These are phyloP conservation scores for Lactarius indigo DNA, from an alignment of 768 basidiomycete species.

Conservation along the genomic window DNA sequence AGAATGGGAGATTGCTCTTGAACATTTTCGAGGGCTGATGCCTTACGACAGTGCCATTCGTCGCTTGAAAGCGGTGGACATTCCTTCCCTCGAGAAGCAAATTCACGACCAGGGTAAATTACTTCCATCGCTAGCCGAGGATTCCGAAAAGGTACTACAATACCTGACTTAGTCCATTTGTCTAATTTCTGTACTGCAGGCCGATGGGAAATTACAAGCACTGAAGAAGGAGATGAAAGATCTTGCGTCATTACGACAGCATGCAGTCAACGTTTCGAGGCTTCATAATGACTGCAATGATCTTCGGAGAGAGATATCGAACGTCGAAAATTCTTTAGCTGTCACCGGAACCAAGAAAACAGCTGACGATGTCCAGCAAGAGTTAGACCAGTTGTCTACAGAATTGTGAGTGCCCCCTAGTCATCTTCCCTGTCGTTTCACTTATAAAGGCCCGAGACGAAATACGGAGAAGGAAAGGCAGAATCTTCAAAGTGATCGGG, in stretches of 20 bases:
- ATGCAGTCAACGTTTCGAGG: constrained; percentile 54
- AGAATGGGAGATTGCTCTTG: constrained; percentile 59
- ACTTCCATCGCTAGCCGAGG: constrained; percentile 47
- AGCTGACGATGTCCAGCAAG: constrained; percentile 77
- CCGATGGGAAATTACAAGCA: constrained; percentile 46
- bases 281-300: constrained; percentile 56
- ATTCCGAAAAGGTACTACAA: constrained; percentile 59
- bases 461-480: constrained; percentile 61
- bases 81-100: constrained; percentile 61
- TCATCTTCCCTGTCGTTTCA: not conserved
- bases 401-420: constrained; percentile 55
- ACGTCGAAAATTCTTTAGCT: constrained; percentile 66
- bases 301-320: constrained; percentile 56
- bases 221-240: constrained; percentile 61
- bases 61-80: constrained; percentile 55
- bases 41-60: constrained; percentile 53
- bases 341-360: constrained; percentile 77
- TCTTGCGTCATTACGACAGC: constrained; percentile 54
- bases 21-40: constrained; percentile 52
- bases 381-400: constrained; percentile 59
- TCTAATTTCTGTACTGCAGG: constrained; percentile 36
- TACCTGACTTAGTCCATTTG: not conserved
- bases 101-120: constrained; percentile 54
- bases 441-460: constrained; percentile 44
- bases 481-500: constrained; percentile 53